Percentiles rank a stretch among this genome's conserved stretches.
Conservation (phyloP, 768 basidiomycete genomes). For the Coprinopsis strossmayeri region DNA sequence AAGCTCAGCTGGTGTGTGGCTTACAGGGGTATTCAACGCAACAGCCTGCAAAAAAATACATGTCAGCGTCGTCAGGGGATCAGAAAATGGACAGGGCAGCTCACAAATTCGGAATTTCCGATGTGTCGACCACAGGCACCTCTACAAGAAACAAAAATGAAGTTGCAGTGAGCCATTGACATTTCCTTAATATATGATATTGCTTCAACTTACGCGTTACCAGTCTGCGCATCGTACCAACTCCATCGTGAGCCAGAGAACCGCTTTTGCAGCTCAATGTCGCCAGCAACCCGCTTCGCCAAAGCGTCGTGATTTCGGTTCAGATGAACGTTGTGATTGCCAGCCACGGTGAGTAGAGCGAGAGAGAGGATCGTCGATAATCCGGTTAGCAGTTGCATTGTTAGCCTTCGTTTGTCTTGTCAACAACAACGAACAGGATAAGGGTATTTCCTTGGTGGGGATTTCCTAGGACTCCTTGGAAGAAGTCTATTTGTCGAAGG, state of each 20-base stretch:
- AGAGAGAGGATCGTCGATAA: constrained; percentile 6
- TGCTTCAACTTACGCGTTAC: constrained; percentile 2
- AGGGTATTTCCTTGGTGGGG: no score
- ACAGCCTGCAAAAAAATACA: constrained; percentile 36
- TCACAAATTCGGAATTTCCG: constrained; percentile 28
- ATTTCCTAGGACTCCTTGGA: no score
- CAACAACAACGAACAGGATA: no score
- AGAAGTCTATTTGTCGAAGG: no score
- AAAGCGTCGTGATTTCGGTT: constrained; percentile 17
- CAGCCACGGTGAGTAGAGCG: not conserved
- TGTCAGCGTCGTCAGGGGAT: not conserved
- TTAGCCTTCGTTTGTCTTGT: not conserved
- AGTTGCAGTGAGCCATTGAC: no score
- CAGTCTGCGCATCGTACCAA: constrained; percentile 20
- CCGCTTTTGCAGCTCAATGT: constrained; percentile 14
- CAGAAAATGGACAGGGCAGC: constrained; percentile 5
- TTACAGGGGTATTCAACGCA: constrained; percentile 39
- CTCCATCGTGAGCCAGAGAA: constrained; percentile 19
- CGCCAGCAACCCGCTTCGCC: constrained; percentile 17
- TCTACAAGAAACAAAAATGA: constrained; percentile 28
- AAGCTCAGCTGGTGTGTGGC: constrained; percentile 7
- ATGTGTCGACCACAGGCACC: constrained; percentile 50
- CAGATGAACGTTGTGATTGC: constrained; percentile 1
- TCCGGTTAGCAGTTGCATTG: not conserved
- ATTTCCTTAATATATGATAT: no score